These are phyloP conservation scores for Talaromyces proteolyticus DNA, from an alignment of 495 filamentous ascomycete species.

Conservation along the genomic window DNA sequence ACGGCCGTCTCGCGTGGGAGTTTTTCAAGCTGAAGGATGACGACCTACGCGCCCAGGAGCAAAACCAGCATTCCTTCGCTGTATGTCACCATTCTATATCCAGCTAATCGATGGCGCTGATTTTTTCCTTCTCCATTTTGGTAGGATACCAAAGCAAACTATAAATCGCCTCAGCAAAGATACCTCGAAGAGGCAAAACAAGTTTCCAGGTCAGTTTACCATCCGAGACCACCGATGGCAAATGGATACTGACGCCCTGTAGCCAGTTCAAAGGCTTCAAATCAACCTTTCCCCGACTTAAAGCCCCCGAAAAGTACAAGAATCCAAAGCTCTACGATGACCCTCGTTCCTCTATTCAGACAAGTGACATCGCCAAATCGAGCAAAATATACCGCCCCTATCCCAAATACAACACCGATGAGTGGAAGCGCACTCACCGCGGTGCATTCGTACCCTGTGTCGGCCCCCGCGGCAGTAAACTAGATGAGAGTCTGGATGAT, in stretches of 20 bases:
- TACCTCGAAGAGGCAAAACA: conserved; percentile 4
- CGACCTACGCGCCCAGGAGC: conserved; percentile 1
- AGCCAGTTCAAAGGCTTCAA: conserved; percentile 6
- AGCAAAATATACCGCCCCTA: conserved; percentile 41
- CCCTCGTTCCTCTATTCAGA: conserved; percentile 3
- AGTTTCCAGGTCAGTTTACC: conserved; percentile 1
- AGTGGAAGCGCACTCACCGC: conserved; percentile 35
- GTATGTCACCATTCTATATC: no score
- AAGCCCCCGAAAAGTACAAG: background rate
- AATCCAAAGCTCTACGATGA: conserved; percentile 2
- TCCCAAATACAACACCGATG: conserved; percentile 40
- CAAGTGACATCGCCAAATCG: conserved; percentile 1
- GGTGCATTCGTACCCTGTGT: conserved; percentile 35
- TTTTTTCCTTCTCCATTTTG: no score
- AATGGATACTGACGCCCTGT: background rate
- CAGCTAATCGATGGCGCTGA: no score
- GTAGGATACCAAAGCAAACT: conserved; percentile 3
- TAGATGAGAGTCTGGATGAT: conserved; percentile 40
- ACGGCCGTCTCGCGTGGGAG: conserved; percentile 5
- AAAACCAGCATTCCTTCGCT: conserved; percentile 1
- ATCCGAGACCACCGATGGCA: background rate
- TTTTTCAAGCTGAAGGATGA: conserved; percentile 1
- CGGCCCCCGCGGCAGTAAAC: conserved; percentile 38
- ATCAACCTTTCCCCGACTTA: conserved; percentile 3
- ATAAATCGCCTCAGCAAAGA: conserved; percentile 1